Evolutionary conservation across 2,329 filamentous ascomycete genomes (phyloP).

Genomic region (Colletotrichum nymphaeae): DNA sequence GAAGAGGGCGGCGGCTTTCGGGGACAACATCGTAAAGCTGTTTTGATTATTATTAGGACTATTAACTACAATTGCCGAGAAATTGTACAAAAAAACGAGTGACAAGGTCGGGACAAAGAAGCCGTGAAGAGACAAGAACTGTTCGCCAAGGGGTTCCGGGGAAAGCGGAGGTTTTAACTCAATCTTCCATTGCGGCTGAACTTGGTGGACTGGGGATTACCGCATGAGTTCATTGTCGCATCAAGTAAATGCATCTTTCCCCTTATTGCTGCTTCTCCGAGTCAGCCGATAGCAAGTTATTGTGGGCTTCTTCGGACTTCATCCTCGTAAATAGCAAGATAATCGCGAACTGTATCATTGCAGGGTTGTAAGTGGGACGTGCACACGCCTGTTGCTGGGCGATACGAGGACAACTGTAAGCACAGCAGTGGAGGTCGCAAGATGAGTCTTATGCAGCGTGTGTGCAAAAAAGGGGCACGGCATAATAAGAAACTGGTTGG

Average conservation of each 20-base stretch:
- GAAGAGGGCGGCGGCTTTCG: constrained; percentile 20
- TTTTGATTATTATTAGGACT: constrained; percentile 26
- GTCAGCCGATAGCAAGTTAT: constrained; percentile 6
- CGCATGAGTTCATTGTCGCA: constrained; percentile 12
- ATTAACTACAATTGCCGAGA: background rate
- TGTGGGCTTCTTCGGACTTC: constrained; percentile 24
- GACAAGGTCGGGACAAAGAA: constrained; percentile 9
- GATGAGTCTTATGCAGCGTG: constrained; percentile 2
- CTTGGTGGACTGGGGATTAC: constrained; percentile 6
- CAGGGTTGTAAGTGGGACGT: constrained; percentile 19
- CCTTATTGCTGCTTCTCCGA: constrained; percentile 7
- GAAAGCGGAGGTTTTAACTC: constrained; percentile 16
- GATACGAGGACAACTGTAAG: constrained; percentile 14
- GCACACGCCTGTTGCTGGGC: constrained; percentile 21
- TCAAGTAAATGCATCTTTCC: constrained; percentile 8
- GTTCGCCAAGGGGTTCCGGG: background rate
- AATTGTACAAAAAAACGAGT: constrained; percentile 12
- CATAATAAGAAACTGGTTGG: background rate
- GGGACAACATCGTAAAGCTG: constrained; percentile 18
- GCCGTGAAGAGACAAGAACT: background rate
- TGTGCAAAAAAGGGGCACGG: background rate
- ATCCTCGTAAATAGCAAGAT: constrained; percentile 11
- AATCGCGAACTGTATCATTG: background rate
- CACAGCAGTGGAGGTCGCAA: constrained; percentile 2
- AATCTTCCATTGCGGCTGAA: constrained; percentile 1